Evolutionary conservation across 2,329 filamentous ascomycete genomes (phyloP).

Genomic region (Orbilia quercus): DNA sequence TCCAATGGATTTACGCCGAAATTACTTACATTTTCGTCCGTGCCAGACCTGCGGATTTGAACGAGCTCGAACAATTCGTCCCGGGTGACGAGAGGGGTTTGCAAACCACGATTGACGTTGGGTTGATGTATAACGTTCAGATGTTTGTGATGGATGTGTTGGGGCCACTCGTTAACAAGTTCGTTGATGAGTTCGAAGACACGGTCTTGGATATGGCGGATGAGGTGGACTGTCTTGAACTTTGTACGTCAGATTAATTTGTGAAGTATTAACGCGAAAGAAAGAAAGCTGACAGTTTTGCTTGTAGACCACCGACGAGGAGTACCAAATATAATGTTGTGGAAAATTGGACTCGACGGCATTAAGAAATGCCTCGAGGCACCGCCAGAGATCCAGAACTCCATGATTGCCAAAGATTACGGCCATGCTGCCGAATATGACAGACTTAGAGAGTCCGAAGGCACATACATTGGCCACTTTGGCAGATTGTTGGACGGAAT

Average conservation of each 20-base stretch:
- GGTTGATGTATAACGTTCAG: conserved; percentile 6
- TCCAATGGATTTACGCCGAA: conserved; percentile 26
- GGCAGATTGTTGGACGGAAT: conserved; percentile 8
- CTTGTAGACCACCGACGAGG: conserved; percentile 21
- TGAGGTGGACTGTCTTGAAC: conserved; percentile 4
- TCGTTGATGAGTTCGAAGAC: background rate
- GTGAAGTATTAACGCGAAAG: background rate
- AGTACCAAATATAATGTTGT: conserved; percentile 25
- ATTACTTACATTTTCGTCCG: conserved; percentile 9
- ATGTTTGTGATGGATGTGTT: background rate
- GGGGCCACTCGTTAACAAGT: conserved; percentile 1
- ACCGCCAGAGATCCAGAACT: background rate
- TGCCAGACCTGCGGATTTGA: background rate
- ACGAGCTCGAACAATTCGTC: conserved; percentile 7
- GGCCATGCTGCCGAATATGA: background rate
- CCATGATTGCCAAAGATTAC: conserved; percentile 12
- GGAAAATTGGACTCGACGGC: conserved; percentile 21
- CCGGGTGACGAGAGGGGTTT: background rate
- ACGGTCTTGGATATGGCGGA: background rate
- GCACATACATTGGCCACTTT: conserved; percentile 13
- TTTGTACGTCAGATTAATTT: conserved; percentile 9
- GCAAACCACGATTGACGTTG: background rate
- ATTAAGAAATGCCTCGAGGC: conserved; percentile 4
- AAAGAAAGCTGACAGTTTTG: background rate
- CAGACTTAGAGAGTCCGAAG: background rate